These are phyloP conservation scores for Talaromyces atroroseus DNA, from an alignment of 2,329 filamentous ascomycete species.

Conservation along the genomic window DNA sequence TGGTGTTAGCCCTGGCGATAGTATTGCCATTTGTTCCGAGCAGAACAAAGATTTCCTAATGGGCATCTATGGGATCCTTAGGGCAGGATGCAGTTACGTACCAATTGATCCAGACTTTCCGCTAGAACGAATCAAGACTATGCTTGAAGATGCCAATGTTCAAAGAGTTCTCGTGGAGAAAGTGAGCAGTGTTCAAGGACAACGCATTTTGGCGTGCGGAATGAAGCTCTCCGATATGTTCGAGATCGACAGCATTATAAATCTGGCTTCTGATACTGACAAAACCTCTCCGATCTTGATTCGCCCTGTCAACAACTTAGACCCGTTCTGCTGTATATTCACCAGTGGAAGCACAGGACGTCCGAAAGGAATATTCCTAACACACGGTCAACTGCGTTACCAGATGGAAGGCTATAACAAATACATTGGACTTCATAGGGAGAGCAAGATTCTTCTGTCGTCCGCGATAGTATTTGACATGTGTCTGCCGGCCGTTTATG, in stretches of 20 bases:
- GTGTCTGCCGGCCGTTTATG: background rate
- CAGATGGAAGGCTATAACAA: slow-evolving; percentile 8
- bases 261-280: background rate
- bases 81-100: slow-evolving; percentile 3
- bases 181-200: background rate
- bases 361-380: slow-evolving; percentile 2
- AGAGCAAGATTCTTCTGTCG: background rate
- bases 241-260: background rate
- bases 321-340: slow-evolving; percentile 3
- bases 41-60: background rate
- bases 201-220: slow-evolving; percentile 2
- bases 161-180: slow-evolving; percentile 1
- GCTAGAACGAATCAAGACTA: background rate
- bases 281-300: background rate
- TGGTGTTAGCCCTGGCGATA: background rate
- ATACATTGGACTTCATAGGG: background rate
- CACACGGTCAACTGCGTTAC: background rate
- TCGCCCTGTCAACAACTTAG: background rate
- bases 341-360: slow-evolving; percentile 4
- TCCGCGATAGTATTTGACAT: slow-evolving; percentile 4
- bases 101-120: slow-evolving; percentile 6
- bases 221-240: background rate
- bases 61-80: slow-evolving; percentile 5
- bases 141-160: slow-evolving; percentile 4
- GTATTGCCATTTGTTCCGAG: slow-evolving; percentile 4